Evolutionary conservation across 208 protist genomes (phyloP), one percentile per base, ranked within the genome.

Genomic region (Acanthamoeba triangularis): DNA sequence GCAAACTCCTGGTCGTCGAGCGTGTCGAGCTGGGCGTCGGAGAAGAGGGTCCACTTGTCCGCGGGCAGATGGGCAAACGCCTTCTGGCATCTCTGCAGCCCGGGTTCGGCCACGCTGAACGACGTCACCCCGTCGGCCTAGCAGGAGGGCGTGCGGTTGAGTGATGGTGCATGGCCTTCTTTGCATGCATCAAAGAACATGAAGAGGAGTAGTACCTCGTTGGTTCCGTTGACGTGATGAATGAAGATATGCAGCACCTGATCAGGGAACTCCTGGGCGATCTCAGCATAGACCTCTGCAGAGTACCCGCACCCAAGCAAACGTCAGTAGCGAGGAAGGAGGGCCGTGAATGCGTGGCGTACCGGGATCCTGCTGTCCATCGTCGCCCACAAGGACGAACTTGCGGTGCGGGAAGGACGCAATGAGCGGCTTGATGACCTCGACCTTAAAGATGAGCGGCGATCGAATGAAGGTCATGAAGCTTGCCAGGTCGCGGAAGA

Each of bases 161-260:
- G 56, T 25, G 56, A 13, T 61, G 16, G 54, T 25, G 54, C 7
- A 59, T 11, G 16, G 54, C 20, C 13, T 2, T 16, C 23, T 61
- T 61, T 11, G 10, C 41, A 47, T 11, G 10, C 41, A 47, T 47
- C 41, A 47, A 47, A 10, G 11, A 47, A 76, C 67, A 76, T 2
- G 20, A 61, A 25, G 18, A 23, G 54, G 20, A 28, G 56, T 1
- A 25, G n/a, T 47, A 80, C 69, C 69, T 49, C 23, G 80, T 63
- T 88, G 80, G 49, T 88, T 14, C 52, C 49, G 30, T 88, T 88
- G 18, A 88, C 80, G 80, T 88, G 80, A 16, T 88, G 80, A 59
- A 88, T 88, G 80, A 88, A 88, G 25, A 88, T 63, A n/a, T 88
- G 80, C 14, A 88, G 49, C 41, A 88, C 44, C 35, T 88, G 80